A percentile compares a stretch with the other conserved stretches of the same genome.
phyloP scores from a whole-genome alignment of 164 flowering plant genomes.

The Magnolia changhungtana region DNA sequence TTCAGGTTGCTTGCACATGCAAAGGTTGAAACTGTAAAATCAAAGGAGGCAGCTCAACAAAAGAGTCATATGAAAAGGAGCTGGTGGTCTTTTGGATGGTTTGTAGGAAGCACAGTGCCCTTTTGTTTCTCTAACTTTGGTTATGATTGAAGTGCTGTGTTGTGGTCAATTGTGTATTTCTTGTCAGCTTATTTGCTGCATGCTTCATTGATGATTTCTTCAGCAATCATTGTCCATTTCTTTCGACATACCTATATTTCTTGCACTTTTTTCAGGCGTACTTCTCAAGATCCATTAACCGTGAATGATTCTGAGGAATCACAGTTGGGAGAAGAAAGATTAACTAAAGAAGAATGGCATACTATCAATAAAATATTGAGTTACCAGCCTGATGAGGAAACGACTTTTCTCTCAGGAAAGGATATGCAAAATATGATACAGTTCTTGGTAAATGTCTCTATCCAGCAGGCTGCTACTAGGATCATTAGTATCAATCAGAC shows the following conservation, averaged over 20 bases:
- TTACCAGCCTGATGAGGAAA: constrained; percentile 81
- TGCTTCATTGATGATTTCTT: not conserved
- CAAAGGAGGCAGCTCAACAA: constrained; percentile 83
- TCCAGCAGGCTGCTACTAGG: constrained; percentile 82
- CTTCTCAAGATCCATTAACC: constrained; percentile 38
- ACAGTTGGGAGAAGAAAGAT: constrained; percentile 41
- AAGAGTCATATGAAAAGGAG: constrained; percentile 51
- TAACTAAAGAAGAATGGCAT: constrained; percentile 96
- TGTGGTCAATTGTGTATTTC: not conserved
- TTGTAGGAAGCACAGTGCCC: constrained; percentile 17
- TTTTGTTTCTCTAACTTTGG: not conserved
- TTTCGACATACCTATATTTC: not conserved
- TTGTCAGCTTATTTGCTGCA: not conserved
- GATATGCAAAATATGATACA: constrained; percentile 70
- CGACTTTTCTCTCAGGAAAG: constrained; percentile 47
- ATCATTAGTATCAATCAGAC: constrained; percentile 55
- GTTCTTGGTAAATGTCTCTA: constrained; percentile 61
- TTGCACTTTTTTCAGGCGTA: constrained; percentile 41
- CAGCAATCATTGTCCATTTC: not conserved
- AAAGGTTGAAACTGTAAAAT: constrained; percentile 81
- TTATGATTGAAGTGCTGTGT: not conserved
- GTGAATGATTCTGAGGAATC: constrained; percentile 44
- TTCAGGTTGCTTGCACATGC: constrained; percentile 98
- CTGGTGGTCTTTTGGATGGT: constrained; percentile 95
- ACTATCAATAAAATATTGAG: constrained; percentile 84